Evolutionary conservation across 495 filamentous ascomycete genomes (phyloP).

Genomic region (Talaromyces stipitatus): DNA sequence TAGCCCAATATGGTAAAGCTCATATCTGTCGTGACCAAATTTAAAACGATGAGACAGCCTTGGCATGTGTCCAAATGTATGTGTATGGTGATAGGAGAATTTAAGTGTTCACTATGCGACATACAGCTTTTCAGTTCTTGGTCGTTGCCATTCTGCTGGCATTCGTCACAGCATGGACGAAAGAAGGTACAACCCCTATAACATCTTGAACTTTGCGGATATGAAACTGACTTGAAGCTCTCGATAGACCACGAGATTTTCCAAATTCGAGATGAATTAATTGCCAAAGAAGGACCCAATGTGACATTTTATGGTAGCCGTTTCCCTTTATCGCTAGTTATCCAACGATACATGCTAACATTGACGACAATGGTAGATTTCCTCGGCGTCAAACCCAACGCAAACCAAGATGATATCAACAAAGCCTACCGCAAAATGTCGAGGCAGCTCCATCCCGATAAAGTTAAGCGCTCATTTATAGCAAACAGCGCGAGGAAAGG

Average conservation of each 20-base stretch:
- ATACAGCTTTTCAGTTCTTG: conserved; percentile 20
- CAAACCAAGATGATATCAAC: conserved; percentile 81
- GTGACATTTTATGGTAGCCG: conserved; percentile 78
- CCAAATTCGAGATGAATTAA: conserved; percentile 78
- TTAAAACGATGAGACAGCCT: background rate
- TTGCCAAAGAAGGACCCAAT: conserved; percentile 63
- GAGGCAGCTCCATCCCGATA: conserved; percentile 80
- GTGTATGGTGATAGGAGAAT: background rate
- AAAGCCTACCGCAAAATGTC: conserved; percentile 90
- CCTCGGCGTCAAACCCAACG: conserved; percentile 63
- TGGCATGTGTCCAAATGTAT: background rate
- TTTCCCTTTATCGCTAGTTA: background rate
- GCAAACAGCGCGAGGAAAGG: conserved; percentile 60
- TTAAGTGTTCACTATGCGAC: conserved; percentile 29
- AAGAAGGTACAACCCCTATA: conserved; percentile 57
- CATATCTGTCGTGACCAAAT: background rate
- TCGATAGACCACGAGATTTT: conserved; percentile 91
- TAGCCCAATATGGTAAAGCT: background rate
- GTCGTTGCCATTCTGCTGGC: conserved; percentile 42
- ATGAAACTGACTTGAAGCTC: background rate
- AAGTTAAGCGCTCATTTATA: conserved; percentile 76
- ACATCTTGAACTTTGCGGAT: conserved; percentile 5
- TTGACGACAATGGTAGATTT: conserved; percentile 51
- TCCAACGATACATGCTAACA: background rate
- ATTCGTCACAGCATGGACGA: conserved; percentile 66